Base-by-base conservation (phyloP, 495 filamentous ascomycete species). In the Geopyxis carbonaria region DNA sequence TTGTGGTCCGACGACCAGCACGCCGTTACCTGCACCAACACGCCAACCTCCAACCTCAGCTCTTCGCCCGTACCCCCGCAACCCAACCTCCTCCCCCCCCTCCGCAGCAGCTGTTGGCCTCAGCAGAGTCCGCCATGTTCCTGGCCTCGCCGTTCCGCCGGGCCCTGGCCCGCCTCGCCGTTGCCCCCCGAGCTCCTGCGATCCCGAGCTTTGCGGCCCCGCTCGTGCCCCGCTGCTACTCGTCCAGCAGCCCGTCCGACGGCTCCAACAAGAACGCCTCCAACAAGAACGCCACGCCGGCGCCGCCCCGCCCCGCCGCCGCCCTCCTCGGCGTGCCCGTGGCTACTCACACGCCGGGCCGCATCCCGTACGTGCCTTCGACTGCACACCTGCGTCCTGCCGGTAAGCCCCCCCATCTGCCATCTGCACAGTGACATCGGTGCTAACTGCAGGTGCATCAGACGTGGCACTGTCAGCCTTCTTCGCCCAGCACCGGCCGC, bases 401-500 rank as follows among this genome's bases (percentile, higher is more conserved):
- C 21, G 51, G 51, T 55, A 39, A 4, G 32, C 23, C 18, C 4
- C 13, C 27, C 16, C 18, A 36, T 46, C 27, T 15, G 11, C 19
- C 14, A 25, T 22, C 36, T 39, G 9, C 19, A 14, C 36, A 23
- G 16, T 27, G 13, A 13, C 19, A 18, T 9, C 16, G 13, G 2
- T 15, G 15, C 2, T 15, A 30, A 15, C 27, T n/a, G 27, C 27
- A 30, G 27, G n/a, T n/a, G 20, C 5, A 20, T 41, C 23, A 97
- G 89, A 91, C 54, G 65, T 94, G 31, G 76, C 76, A 45, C 64
- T 93, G 22, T 84, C 87, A 5, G 78, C 77, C 34, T 95, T 97
- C 67, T 97, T 94, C 63, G 89, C 89, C 42, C 78, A 87, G 45
- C 84, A 97, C 64, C 73, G 89, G 37, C 89, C 89, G 3, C 86